Base-by-base conservation (phyloP, 2,329 filamentous ascomycete genomes). In the Metarhizium sp. region DNA sequence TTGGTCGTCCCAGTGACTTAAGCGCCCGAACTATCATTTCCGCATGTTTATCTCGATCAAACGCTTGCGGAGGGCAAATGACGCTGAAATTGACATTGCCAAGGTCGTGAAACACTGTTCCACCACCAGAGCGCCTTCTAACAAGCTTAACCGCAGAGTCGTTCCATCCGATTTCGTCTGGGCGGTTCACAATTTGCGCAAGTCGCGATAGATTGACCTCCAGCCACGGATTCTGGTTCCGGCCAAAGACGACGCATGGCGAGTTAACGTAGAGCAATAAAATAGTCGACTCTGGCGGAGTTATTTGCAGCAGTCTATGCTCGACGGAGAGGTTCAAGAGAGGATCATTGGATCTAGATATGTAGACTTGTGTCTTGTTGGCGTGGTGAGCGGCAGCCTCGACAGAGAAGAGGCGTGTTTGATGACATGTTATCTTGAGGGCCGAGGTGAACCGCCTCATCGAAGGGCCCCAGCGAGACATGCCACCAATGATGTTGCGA, bases 141-240 rank as follows among this genome's bases (percentile, higher is more conserved):
- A 99, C 89, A 13, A 96, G 82, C 56, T 78, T 63, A 42, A 82
- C 71, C 3, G 65, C 57, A 0, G 51, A 62, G 40, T 57, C 67
- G 16, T 57, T 64, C 67, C 62, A 66, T 0, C 59, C 59, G 58
- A 63, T 49, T 46, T 58, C 62, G 16, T 62, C 57, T 8, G 61
- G 62, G 8, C 52, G 52, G n/a, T 58, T 50, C 7, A 59, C 55
- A 51, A 62, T 62, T 52, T 59, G 60, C 2, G 63, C 64, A 2
- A 95, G 74, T 1, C 82, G 75, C 43, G 73, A 73, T 8, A 96
- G 78, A 67, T 95, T 89, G 59, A 90, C 85, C 74, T 99, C 94
- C 8, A 90, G 78, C 94, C 92, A 99, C 54, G 94, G 94, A 69
- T 99, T 99, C 74, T 99, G 94, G 69, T 99, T 99, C 58, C 94